Percentiles rank a stretch among this genome's conserved stretches.
phyloP scores from a whole-genome alignment of 1,284 basidiomycete genomes.

The Hemileia vastatrix region DNA sequence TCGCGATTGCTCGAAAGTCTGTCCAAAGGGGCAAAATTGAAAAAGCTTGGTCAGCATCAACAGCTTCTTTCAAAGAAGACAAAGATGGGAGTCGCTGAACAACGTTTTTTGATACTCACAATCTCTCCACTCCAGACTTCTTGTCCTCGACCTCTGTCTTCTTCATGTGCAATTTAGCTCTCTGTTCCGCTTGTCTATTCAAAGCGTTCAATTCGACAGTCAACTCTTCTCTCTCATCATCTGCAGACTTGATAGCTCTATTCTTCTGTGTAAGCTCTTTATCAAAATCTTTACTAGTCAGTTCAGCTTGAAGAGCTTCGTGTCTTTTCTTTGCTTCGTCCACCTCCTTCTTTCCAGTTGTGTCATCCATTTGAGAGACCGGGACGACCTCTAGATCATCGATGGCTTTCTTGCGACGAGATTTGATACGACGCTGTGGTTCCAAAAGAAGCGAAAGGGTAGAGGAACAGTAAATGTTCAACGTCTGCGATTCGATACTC shows the following conservation, averaged over 20 bases:
- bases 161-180: slow-evolving; percentile 72
- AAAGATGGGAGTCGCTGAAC: slow-evolving; percentile 5
- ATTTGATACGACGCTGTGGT: not conserved
- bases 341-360: slow-evolving; percentile 27
- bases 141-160: slow-evolving; percentile 59
- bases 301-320: slow-evolving; percentile 25
- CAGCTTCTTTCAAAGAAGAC: no score
- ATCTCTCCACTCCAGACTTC: slow-evolving; percentile 26
- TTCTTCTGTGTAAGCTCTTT: slow-evolving; percentile 57
- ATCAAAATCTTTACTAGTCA: slow-evolving; percentile 59
- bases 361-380: slow-evolving; percentile 1
- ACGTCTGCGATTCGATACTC: not conserved
- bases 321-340: slow-evolving; percentile 27
- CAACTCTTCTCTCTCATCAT: slow-evolving; percentile 61
- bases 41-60: slow-evolving; percentile 10
- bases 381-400: not conserved
- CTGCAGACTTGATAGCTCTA: slow-evolving; percentile 54
- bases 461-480: not conserved
- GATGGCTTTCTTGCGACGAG: not conserved
- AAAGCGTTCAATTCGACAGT: slow-evolving; percentile 63
- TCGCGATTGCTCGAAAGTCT: slow-evolving; percentile 24
- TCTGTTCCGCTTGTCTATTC: slow-evolving; percentile 68
- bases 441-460: not conserved
- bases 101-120: slow-evolving; percentile 26
- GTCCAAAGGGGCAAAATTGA: no score